A percentile compares a stretch with the other conserved stretches of the same genome.
These are phyloP conservation scores for Cylindrotheca fusiformis DNA, from an alignment of 108 stramenopile genomes.

Conservation along the genomic window DNA sequence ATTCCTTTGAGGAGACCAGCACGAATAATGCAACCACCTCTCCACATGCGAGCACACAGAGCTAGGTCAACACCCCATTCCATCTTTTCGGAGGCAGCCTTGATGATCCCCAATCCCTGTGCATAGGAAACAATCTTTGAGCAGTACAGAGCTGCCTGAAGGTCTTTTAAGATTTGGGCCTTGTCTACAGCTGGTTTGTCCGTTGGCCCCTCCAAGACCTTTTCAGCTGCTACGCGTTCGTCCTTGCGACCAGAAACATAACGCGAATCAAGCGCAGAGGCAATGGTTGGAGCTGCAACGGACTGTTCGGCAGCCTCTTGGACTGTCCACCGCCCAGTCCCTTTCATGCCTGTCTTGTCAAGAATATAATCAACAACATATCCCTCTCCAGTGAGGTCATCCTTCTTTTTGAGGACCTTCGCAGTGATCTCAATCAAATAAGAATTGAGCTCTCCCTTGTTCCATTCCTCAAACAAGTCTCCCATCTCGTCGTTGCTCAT, in stretches of 20 bases:
- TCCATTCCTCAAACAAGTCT: constrained; percentile 90
- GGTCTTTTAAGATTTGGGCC: constrained; percentile 89
- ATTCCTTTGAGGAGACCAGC: constrained; percentile 92
- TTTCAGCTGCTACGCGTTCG: constrained; percentile 82
- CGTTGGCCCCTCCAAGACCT: constrained; percentile 82
- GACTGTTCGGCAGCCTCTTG: constrained; percentile 97
- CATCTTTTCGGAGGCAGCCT: constrained; percentile 80
- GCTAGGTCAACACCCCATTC: constrained; percentile 90
- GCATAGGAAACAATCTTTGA: constrained; percentile 98
- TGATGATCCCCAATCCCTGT: constrained; percentile 94
- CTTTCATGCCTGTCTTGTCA: constrained; percentile 99
- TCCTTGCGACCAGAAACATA: constrained; percentile 92
- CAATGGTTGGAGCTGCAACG: constrained; percentile 96
- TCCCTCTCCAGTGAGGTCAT: constrained; percentile 71
- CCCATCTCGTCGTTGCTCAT: constrained; percentile 94
- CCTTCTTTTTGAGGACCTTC: constrained; percentile 87
- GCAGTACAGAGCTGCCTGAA: constrained; percentile 89
- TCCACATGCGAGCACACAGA: constrained; percentile 97
- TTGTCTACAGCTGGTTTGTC: constrained; percentile 79
- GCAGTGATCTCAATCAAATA: constrained; percentile 98
- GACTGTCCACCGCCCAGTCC: constrained; percentile 98
- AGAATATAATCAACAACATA: constrained; percentile 89
- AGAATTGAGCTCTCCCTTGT: constrained; percentile 82
- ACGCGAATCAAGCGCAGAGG: constrained; percentile 92
- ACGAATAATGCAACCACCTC: constrained; percentile 99